A percentile compares a stretch with the other conserved stretches of the same genome.
phyloP scores from a whole-genome alignment of 805 yeast genomes.

The Hanseniaspora singularis region DNA sequence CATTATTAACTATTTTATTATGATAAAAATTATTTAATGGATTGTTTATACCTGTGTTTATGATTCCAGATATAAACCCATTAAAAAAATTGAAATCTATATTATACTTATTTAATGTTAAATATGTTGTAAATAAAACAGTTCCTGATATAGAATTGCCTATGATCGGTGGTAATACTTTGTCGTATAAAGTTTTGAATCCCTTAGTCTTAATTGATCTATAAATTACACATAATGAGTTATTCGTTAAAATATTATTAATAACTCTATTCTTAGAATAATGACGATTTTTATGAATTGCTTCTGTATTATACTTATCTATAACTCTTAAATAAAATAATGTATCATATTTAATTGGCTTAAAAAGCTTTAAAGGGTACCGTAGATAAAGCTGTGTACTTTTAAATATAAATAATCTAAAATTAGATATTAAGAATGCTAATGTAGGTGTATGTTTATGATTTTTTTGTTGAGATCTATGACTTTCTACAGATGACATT shows the following conservation, averaged over 20 bases:
- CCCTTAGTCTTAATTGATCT: conserved; percentile 67
- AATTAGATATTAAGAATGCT: conserved; percentile 74
- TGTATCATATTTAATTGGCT: conserved; percentile 85
- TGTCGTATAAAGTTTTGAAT: conserved; percentile 73
- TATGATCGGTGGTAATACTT: conserved; percentile 69
- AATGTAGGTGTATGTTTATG: conserved; percentile 36
- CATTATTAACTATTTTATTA: conserved; percentile 42
- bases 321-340: conserved; percentile 51
- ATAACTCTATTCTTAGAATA: background rate
- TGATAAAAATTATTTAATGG: conserved; percentile 87
- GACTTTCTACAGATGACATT: too few relatives aligned
- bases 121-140: conserved; percentile 71
- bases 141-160: conserved; percentile 87
- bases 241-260: conserved; percentile 46
- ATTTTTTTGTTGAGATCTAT: background rate
- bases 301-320: conserved; percentile 32
- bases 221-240: conserved; percentile 61
- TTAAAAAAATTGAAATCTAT: conserved; percentile 31
- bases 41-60: conserved; percentile 83
- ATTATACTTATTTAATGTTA: conserved; percentile 32
- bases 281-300: conserved; percentile 5
- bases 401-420: conserved; percentile 72
- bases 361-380: conserved; percentile 70
- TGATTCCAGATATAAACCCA: conserved; percentile 76
- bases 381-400: conserved; percentile 65